Conservation (phyloP, 2,329 filamentous ascomycete species). For the Apiospora marii region DNA sequence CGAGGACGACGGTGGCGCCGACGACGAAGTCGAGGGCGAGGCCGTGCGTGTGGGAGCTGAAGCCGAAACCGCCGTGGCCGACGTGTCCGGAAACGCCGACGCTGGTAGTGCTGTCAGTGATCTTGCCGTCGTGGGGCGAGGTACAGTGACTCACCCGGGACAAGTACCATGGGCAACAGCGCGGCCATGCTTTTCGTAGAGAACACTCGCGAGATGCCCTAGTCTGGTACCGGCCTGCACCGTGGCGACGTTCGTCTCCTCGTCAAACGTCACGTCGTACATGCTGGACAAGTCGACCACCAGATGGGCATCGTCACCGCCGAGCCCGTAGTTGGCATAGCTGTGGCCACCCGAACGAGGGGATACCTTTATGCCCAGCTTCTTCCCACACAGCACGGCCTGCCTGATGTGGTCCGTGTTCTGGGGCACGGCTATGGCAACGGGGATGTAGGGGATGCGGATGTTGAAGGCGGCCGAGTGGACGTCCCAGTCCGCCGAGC, state of each 20-base stretch:
- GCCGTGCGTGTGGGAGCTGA: constrained; percentile 52
- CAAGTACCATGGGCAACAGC: constrained; percentile 48
- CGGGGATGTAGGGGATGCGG: constrained; percentile 43
- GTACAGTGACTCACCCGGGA: constrained; percentile 43
- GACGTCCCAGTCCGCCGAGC: constrained; percentile 40
- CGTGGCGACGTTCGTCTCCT: constrained; percentile 46
- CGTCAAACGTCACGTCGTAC: constrained; percentile 49
- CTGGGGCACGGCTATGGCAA: constrained; percentile 51
- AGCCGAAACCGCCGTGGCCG: constrained; percentile 47
- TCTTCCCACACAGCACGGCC: constrained; percentile 52
- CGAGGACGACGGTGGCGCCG: constrained; percentile 41
- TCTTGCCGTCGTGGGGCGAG: background rate
- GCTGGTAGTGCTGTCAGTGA: constrained; percentile 26
- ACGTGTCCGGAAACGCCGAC: constrained; percentile 48
- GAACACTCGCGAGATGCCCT: constrained; percentile 46
- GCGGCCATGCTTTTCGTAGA: constrained; percentile 43
- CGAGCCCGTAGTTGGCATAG: constrained; percentile 54
- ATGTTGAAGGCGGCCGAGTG: constrained; percentile 41
- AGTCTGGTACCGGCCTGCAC: constrained; percentile 54
- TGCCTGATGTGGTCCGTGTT: constrained; percentile 51
- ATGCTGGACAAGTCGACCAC: constrained; percentile 55
- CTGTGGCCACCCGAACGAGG: constrained; percentile 58
- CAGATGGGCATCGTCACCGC: constrained; percentile 54
- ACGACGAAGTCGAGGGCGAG: constrained; percentile 54
- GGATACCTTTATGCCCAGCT: constrained; percentile 51